Conservation (phyloP, 352 stramenopile genomes). For the Pythium volutum region DNA sequence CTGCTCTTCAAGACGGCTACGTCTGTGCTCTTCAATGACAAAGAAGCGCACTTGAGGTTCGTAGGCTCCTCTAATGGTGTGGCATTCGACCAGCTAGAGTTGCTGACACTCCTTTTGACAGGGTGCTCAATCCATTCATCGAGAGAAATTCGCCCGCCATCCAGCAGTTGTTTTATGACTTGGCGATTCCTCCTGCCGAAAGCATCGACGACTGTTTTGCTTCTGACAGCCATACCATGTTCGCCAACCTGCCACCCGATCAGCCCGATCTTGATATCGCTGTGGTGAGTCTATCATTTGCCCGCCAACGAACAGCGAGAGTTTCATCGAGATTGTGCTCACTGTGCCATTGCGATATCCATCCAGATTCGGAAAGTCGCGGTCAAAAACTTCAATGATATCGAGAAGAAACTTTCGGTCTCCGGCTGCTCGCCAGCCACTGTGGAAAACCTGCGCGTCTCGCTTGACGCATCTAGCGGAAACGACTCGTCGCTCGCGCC, state of each 20-base stretch:
- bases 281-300: conserved; percentile 29
- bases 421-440: conserved; percentile 40
- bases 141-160: conserved; percentile 76
- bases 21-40: conserved; percentile 80
- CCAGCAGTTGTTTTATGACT: conserved; percentile 69
- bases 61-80: neutral
- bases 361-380: conserved; percentile 58
- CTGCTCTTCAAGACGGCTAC: conserved; percentile 89
- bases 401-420: conserved; percentile 59
- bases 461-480: conserved; percentile 30
- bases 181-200: conserved; percentile 56
- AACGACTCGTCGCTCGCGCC: conserved; percentile 24
- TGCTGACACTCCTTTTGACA: conserved; percentile 16
- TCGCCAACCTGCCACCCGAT: conserved; percentile 49
- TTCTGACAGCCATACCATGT: conserved; percentile 67
- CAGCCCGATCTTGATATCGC: conserved; percentile 59
- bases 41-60: conserved; percentile 79
- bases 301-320: neutral
- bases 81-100: neutral
- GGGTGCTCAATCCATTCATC: conserved; percentile 87
- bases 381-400: conserved; percentile 71
- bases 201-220: conserved; percentile 80
- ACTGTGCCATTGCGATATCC: neutral
- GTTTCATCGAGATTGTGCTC: neutral
- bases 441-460: conserved; percentile 44